These are phyloP conservation scores for Coniophora puteana DNA, from an alignment of 1,284 basidiomycete genomes.

Conservation along the genomic window DNA sequence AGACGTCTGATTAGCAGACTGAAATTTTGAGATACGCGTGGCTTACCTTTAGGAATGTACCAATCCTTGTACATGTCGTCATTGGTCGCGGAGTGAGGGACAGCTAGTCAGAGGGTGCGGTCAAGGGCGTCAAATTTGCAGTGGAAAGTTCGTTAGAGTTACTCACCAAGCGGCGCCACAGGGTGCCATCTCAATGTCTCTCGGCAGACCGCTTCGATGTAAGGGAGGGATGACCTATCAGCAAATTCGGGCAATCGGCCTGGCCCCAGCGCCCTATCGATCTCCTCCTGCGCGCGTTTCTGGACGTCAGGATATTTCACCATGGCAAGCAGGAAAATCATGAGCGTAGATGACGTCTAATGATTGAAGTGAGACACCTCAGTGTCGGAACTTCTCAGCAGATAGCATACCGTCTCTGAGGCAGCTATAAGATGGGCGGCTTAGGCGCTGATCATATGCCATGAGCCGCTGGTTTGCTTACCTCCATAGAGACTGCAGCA, in stretches of 20 bases:
- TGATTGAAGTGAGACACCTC: neutral
- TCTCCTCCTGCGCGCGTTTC: slow-evolving; percentile 23
- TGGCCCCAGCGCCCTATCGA: slow-evolving; percentile 24
- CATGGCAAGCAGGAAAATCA: slow-evolving; percentile 16
- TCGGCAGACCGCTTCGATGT: slow-evolving; percentile 25
- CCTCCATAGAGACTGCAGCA: too few species aligned
- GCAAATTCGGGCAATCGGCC: slow-evolving; percentile 25
- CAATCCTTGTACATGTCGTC: slow-evolving; percentile 6
- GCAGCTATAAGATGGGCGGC: neutral
- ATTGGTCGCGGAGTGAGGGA: slow-evolving; percentile 2
- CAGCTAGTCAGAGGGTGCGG: too few species aligned
- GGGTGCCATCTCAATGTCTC: slow-evolving; percentile 29
- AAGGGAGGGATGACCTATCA: slow-evolving; percentile 25
- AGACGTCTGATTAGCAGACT: too few species aligned
- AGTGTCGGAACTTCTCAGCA: too few species aligned
- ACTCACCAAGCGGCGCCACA: slow-evolving; percentile 12
- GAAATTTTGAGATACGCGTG: too few species aligned
- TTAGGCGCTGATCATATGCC: too few species aligned
- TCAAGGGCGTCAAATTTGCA: neutral
- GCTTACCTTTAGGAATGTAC: slow-evolving; percentile 9
- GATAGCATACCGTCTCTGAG: neutral
- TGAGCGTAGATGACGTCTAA: neutral
- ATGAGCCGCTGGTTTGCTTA: neutral
- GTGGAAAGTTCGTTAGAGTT: neutral
- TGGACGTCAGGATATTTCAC: slow-evolving; percentile 25